A percentile compares a stretch with the other conserved stretches of the same genome.
Evolutionary conservation across 495 filamentous ascomycete species (phyloP).

Genomic region (Xylaria flabelliformis): DNA sequence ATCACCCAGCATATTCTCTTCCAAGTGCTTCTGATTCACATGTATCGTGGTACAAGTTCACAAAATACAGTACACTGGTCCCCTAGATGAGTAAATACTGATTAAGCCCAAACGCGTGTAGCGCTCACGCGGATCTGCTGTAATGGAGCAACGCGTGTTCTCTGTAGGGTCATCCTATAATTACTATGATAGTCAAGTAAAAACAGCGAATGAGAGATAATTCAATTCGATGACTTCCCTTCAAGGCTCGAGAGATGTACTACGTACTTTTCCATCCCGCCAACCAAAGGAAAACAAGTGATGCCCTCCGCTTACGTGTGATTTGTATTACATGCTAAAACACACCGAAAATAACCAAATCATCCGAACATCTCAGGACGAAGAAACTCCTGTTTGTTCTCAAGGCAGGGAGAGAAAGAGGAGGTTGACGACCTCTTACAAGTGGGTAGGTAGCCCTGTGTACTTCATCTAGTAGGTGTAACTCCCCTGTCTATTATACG

Average conservation of each 20-base stretch:
- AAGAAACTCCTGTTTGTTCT: background rate
- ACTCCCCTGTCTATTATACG: slow-evolving; percentile 5
- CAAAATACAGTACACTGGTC: too few relatives aligned
- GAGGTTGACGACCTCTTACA: background rate
- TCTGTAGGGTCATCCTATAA: background rate
- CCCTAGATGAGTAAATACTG: too few relatives aligned
- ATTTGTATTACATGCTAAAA: slow-evolving; percentile 13
- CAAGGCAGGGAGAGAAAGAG: background rate
- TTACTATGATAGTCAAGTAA: background rate
- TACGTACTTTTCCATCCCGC: background rate
- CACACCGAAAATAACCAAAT: background rate
- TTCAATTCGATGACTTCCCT: background rate
- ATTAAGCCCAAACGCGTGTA: background rate
- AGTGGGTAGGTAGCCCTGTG: background rate
- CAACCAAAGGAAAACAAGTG: background rate
- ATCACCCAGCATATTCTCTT: background rate
- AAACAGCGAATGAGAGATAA: background rate
- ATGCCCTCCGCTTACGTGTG: background rate
- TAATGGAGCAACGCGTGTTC: too few relatives aligned
- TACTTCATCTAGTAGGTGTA: background rate
- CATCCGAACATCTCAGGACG: background rate
- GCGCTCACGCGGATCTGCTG: background rate
- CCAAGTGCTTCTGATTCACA: background rate
- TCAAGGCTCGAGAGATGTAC: background rate
- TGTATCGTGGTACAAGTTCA: background rate